Conservation (phyloP, 352 stramenopile species). For the Phytopythium chamaehyphon region DNA sequence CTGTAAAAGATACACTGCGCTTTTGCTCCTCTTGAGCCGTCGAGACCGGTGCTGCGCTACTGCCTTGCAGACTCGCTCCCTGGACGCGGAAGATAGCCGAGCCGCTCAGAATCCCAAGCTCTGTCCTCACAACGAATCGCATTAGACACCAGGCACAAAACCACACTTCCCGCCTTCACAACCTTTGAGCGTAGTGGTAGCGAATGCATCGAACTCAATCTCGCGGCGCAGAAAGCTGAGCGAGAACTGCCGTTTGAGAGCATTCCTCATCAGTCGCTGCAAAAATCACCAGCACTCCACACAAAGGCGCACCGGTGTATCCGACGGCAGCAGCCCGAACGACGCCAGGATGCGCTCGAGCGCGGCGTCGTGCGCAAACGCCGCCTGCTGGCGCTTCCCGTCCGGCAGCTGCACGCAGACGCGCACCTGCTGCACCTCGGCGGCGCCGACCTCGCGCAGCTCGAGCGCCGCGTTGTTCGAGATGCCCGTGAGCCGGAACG, state of each 20-base stretch:
- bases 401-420: conserved; percentile 78
- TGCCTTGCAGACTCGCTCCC: conserved; percentile 7
- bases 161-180: no score
- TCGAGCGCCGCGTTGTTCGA: conserved; percentile 82
- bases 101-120: conserved; percentile 73
- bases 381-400: conserved; percentile 69
- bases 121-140: conserved; percentile 14
- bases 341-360: conserved; percentile 53
- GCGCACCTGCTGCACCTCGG: conserved; percentile 53
- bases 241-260: conserved; percentile 72
- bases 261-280: background rate
- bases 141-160: no score
- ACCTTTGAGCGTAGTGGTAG: conserved; percentile 68
- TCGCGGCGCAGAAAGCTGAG: conserved; percentile 79
- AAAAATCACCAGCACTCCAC: background rate
- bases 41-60: no score
- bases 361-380: conserved; percentile 49
- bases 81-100: conserved; percentile 85
- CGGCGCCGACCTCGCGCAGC: conserved; percentile 27
- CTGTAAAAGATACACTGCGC: conserved; percentile 15
- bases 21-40: conserved; percentile 3
- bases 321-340: conserved; percentile 47
- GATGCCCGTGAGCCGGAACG: conserved; percentile 81
- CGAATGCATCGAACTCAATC: conserved; percentile 46
- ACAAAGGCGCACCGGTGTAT: background rate